Base-by-base conservation (phyloP, 106 monocot species). In the Vanilla planifolia region DNA sequence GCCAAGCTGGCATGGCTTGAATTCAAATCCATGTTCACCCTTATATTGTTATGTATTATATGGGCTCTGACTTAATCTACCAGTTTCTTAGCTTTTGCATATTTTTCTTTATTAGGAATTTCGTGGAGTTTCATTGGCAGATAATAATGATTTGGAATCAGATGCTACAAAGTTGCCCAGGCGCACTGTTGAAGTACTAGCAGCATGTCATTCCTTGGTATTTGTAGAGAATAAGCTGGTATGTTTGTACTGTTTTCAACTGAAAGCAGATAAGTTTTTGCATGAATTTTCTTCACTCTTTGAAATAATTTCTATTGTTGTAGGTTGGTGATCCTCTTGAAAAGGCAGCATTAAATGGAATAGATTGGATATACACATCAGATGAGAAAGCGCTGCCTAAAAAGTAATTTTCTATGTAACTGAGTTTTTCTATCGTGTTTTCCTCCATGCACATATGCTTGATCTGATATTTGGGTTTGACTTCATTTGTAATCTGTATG, bases 291-390 rank as follows among this genome's bases (percentile, higher is more conserved):
- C 6, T 35, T 48, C 10, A 30, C 26, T 44, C 17, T 14, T 14
- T 21, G 33, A 55, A 33, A 45, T 62, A 24, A n/a, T 33, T 43
- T 7, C 19, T 33, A 24, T 40, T 61, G 17, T 45, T 76, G 8
- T 56, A 96, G 96, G 96, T 96, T 73, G 96, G 96, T 53, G 96
- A 96, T 77, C 96, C 96, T 76, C 90, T 96, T 74, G 96, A 96
- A 65, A 96, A 87, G 66, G 96, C 96, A 63, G 96, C 96, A 56
- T 76, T 96, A 20, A 83, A 91, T 79, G 96, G 96, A 55, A 87
- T 96, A 73, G 91, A 96, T 55, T 96, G 96, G 96, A 77, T 48
- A 55, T 96, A 96, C 65, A 96, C 96, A 41, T 72, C 96, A 21
- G 96, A 96, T 84, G 96, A 96, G 77, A 96, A 96, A 72, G 96